Base-by-base conservation (phyloP, 257 asterid species). In the Anisodus tanguticus region DNA sequence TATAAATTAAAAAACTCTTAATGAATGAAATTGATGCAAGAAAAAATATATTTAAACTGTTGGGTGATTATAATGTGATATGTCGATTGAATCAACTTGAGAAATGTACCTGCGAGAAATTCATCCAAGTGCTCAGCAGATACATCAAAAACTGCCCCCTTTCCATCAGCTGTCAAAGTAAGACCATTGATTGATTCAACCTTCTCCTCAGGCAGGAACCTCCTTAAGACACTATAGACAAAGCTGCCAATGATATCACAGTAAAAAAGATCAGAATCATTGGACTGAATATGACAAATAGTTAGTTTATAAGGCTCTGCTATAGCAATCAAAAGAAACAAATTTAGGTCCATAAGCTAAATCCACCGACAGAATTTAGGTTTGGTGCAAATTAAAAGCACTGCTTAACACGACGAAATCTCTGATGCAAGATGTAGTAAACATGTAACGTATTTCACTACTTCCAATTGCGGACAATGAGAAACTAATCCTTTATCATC, bases 111-210 rank as follows among this genome's bases (percentile, higher is more conserved):
- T 41, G 90, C 69, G 26, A 97, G 91, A 88, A 93, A 93, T 6
- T 83, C 41, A 85, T 92, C 98, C 74, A 95, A 89, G 88, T 95
- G 96, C 31, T 87, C 90, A 7, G 84, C 76, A 81, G 97, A 86
- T 69, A 97, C 97, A 87, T 97, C 99, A 85, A 97, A 97, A 70
- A 95, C 95, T 15, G 99, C 98, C 2, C 97, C 98, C 67, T 89
- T 93, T 62, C 98, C 98, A 74, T 97, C 99, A 10, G 94, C 96
- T 2, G 99, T 95, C 90, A 97, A 67, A 69, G 98, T 84, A 83
- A 97, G 93, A 66, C 99, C 99, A 88, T 90, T 91, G 51, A 97
- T 90, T 49, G 98, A 97, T 83, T 95, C 97, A 51, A 94, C 99
- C 85, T 92, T 95, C 6, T 93, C 97, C 85, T 93, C 99, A 37